A percentile compares a stretch with the other conserved stretches of the same genome.
These are phyloP conservation scores for Cytospora schulzeri DNA, from an alignment of 2,329 filamentous ascomycete genomes.

Conservation along the genomic window DNA sequence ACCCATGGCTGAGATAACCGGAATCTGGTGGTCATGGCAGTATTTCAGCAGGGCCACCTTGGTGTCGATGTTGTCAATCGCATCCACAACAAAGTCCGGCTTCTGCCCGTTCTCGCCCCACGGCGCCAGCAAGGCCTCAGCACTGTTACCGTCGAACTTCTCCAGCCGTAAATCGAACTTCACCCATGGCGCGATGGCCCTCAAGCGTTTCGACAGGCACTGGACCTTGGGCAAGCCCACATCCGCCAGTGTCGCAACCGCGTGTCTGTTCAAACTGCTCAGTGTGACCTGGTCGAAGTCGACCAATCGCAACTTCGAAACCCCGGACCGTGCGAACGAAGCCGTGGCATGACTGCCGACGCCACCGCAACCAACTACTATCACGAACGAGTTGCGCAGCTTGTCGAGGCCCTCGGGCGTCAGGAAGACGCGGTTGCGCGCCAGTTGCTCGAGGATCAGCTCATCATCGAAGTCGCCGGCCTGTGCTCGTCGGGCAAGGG, in stretches of 20 bases:
- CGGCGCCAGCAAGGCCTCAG: constrained; percentile 65
- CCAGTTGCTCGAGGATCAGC: constrained; percentile 90
- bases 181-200: constrained; percentile 90
- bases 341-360: constrained; percentile 91
- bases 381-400: constrained; percentile 78
- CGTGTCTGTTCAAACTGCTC: constrained; percentile 92
- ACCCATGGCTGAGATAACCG: constrained; percentile 93
- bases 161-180: constrained; percentile 84
- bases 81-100: constrained; percentile 91
- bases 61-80: constrained; percentile 97
- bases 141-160: constrained; percentile 72
- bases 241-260: constrained; percentile 89
- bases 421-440: constrained; percentile 89
- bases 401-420: constrained; percentile 77
- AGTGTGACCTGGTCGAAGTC: constrained; percentile 98
- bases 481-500: constrained; percentile 61
- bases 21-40: constrained; percentile 75
- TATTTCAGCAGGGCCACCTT: constrained; percentile 91
- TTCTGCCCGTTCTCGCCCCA: constrained; percentile 63
- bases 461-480: constrained; percentile 71
- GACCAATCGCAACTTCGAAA: constrained; percentile 82
- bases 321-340: constrained; percentile 84
- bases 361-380: constrained; percentile 91
- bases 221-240: constrained; percentile 92
- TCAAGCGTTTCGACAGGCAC: constrained; percentile 75